Evolutionary conservation across 2,329 filamentous ascomycete genomes (phyloP), one percentile per base, ranked within the genome.

Genomic region (Sclerotinia nivalis): DNA sequence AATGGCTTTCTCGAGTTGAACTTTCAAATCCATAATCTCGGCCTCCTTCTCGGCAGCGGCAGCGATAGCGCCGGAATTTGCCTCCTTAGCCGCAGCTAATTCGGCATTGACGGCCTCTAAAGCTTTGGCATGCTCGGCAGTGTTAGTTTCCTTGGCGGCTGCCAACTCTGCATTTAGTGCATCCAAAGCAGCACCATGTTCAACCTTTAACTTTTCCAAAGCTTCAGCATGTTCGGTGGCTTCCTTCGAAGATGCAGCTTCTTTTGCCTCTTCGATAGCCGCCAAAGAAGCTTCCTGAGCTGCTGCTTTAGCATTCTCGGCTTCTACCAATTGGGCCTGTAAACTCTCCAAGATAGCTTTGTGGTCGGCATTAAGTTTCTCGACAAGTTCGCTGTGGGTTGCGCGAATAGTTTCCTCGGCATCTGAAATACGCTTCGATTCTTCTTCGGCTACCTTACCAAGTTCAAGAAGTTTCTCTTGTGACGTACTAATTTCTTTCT

Each of bases 391-490:
- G 60, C 81, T 80, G 55, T 84, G 80, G 65, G 82, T 80, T 75
- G 81, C 78, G 69, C 77, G 79, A 45, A 83, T 78, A 55, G 81
- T 80, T 6, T 82, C 82, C 59, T 83, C 81, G 2, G 81, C 75
- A 52, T 78, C 79, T 18, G 80, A 73, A 28, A 79, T 76, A 25
- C 78, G 78, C 13, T 79, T 75, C 25, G 77, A 78, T 52, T 81
- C 82, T 58, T 82, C 79, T 74, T 82, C 80, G 45, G 85, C 79
- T 78, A 87, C 83, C 62, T 85, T 83, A 69, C 82, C 83, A 28
- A 89, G 82, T 73, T 86, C 83, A 2, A 82, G 76, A 68, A 89
- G 82, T 75, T 85, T 88, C 65, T 84, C 84, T 75, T 88, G 82
- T 0, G 86, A 87, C 12, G 83, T 79, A 70, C 83, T 80, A 62